Evolutionary conservation across 1,139 yeast species (phyloP).

Genomic region (Diutina ranongensis): DNA sequence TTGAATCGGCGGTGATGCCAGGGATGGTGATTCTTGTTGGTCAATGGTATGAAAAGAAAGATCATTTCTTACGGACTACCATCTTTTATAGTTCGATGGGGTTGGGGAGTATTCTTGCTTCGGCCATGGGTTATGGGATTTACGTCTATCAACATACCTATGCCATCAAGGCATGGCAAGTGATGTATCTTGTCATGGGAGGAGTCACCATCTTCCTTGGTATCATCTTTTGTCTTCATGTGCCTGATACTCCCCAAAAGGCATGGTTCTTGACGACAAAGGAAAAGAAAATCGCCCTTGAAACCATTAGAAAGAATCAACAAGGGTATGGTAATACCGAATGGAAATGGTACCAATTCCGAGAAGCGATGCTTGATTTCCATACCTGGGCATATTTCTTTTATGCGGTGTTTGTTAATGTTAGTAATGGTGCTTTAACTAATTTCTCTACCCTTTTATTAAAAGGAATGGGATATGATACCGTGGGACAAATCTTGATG

Average conservation of each 20-base stretch:
- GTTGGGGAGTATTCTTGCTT: conserved; percentile 38
- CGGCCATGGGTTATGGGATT: conserved; percentile 38
- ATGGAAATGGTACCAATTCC: conserved; percentile 28
- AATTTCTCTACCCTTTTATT: conserved; percentile 39
- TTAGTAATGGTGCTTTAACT: conserved; percentile 44
- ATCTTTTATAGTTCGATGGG: conserved; percentile 37
- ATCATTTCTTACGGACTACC: conserved; percentile 10
- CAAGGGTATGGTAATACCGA: conserved; percentile 10
- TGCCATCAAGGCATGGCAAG: conserved; percentile 33
- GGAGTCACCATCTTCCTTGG: conserved; percentile 35
- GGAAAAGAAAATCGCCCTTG: conserved; percentile 10
- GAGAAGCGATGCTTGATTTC: conserved; percentile 40
- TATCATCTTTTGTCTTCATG: conserved; percentile 25
- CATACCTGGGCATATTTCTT: conserved; percentile 21
- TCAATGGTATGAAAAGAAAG: conserved; percentile 17
- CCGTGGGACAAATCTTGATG: conserved; percentile 23
- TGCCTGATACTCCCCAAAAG: conserved; percentile 43
- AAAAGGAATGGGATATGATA: conserved; percentile 30
- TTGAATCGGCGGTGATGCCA: conserved; percentile 19
- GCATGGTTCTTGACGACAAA: conserved; percentile 25
- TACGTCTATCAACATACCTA: conserved; percentile 19
- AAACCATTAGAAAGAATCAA: conserved; percentile 10
- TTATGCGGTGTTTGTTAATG: conserved; percentile 28
- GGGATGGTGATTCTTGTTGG: conserved; percentile 16
- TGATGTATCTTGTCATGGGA: conserved; percentile 37